Percentiles rank a stretch among this genome's conserved stretches.
Conservation (phyloP, 202 grass and related monocot genomes). For the Bolboschoenoplectus hybrid region DNA sequence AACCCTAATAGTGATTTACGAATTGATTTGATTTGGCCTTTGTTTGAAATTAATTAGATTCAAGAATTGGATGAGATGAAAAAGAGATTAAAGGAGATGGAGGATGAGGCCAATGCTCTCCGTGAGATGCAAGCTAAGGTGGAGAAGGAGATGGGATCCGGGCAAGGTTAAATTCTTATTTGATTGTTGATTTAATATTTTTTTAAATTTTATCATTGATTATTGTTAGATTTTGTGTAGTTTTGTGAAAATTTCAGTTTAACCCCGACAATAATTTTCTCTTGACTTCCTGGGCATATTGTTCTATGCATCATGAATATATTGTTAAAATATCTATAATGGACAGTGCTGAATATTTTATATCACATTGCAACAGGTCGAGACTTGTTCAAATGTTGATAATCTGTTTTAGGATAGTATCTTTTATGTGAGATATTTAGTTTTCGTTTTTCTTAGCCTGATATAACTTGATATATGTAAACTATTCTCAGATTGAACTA, state of each 20-base stretch:
- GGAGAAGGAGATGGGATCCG: constrained; percentile 47
- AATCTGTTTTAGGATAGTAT: background rate
- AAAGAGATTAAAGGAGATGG: constrained; percentile 49
- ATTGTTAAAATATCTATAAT: background rate
- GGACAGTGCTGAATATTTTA: background rate
- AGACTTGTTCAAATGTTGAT: background rate
- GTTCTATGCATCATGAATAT: background rate
- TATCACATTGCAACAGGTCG: background rate
- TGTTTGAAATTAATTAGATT: constrained; percentile 3
- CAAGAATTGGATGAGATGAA: constrained; percentile 51
- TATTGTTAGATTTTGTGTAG: constrained; percentile 17
- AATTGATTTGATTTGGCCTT: constrained; percentile 26
- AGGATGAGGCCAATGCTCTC: constrained; percentile 49
- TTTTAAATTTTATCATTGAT: background rate
- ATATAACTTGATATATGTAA: background rate
- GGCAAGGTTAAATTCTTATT: constrained; percentile 38
- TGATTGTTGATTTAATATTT: background rate
- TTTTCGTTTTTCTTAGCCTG: background rate
- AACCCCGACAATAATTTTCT: too few species aligned
- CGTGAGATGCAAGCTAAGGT: constrained; percentile 50
- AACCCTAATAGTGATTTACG: constrained; percentile 21
- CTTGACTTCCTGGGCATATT: background rate
- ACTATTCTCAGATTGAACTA: background rate
- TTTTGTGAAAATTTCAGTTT: background rate
- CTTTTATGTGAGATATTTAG: background rate